These are phyloP conservation scores for Yamadazyma laniorum DNA, from an alignment of 805 yeast genomes.

Conservation along the genomic window DNA sequence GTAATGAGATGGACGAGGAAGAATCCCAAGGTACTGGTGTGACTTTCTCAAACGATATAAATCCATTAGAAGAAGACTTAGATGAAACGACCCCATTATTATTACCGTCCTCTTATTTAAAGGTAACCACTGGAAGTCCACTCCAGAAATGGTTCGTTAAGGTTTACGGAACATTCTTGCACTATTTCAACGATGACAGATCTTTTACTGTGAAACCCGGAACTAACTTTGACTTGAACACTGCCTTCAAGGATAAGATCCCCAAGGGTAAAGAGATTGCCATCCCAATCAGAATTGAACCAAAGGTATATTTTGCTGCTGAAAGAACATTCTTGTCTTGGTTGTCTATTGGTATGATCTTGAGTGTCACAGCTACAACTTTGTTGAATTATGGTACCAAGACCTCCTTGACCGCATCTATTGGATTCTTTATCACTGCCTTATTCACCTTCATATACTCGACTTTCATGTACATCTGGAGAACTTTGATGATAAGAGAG, in stretches of 20 bases:
- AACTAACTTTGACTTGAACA: conserved; percentile 43
- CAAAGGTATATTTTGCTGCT: conserved; percentile 98
- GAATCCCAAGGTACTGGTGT: conserved; percentile 40
- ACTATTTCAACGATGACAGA: conserved; percentile 45
- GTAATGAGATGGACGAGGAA: conserved; percentile 68
- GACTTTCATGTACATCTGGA: conserved; percentile 69
- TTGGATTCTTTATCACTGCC: conserved; percentile 84
- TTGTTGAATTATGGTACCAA: conserved; percentile 80
- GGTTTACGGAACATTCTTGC: conserved; percentile 36
- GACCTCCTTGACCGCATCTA: conserved; percentile 71
- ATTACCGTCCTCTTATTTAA: conserved; percentile 34
- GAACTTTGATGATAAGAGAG: conserved; percentile 78
- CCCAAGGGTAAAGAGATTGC: conserved; percentile 89
- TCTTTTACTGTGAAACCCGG: conserved; percentile 45
- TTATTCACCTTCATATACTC: conserved; percentile 71
- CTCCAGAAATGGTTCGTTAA: conserved; percentile 30
- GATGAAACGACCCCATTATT: conserved; percentile 44
- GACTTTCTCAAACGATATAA: conserved; percentile 44
- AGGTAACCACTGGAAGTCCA: conserved; percentile 28
- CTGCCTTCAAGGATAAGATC: conserved; percentile 52
- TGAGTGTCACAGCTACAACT: conserved; percentile 87
- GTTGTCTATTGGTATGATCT: conserved; percentile 85
- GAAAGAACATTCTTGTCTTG: conserved; percentile 93
- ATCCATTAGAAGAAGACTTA: conserved; percentile 51
- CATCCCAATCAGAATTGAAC: conserved; percentile 95